A percentile compares a stretch with the other conserved stretches of the same genome.
Evolutionary conservation across 176 grass and related monocot genomes (phyloP).

Genomic region (Thinopyrum elongatum): DNA sequence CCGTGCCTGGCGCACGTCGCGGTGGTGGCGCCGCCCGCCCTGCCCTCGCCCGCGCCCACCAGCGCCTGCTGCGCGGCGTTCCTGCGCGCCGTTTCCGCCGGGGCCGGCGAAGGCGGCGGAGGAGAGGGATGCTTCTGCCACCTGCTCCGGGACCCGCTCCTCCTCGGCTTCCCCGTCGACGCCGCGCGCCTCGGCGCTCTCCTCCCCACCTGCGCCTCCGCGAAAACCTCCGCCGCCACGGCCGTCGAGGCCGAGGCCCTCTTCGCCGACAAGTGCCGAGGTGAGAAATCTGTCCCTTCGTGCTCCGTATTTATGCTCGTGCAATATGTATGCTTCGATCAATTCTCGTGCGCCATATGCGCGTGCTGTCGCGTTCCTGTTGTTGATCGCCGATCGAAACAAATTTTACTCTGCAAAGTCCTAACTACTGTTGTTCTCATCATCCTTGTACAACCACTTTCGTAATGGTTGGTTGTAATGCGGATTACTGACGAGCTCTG

Average conservation of each 20-base stretch:
- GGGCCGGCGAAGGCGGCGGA: constrained; percentile 13
- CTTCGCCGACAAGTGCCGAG: constrained; percentile 32
- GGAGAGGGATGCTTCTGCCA: constrained; percentile 46
- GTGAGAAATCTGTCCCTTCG: not conserved
- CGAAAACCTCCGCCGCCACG: constrained; percentile 23
- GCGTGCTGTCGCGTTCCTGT: not conserved
- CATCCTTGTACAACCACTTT: not conserved
- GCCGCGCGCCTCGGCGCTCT: constrained; percentile 30
- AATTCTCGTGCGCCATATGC: not conserved
- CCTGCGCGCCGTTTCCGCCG: constrained; percentile 25
- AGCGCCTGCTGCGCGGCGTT: constrained; percentile 49
- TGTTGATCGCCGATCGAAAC: not conserved
- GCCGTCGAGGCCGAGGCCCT: not conserved
- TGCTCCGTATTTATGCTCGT: not conserved
- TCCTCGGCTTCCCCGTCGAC: constrained; percentile 54
- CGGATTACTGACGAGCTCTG: not conserved
- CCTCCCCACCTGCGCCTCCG: constrained; percentile 41
- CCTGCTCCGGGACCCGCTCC: constrained; percentile 46
- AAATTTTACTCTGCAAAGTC: not conserved
- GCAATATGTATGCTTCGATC: not conserved
- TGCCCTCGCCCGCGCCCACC: constrained; percentile 18
- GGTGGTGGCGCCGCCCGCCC: constrained; percentile 11
- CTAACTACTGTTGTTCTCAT: not conserved
- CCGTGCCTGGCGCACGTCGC: constrained; percentile 45
- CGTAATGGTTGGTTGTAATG: not conserved